Base-by-base conservation (phyloP, 108 stramenopile species). In the Asterionellopsis glacialis region DNA sequence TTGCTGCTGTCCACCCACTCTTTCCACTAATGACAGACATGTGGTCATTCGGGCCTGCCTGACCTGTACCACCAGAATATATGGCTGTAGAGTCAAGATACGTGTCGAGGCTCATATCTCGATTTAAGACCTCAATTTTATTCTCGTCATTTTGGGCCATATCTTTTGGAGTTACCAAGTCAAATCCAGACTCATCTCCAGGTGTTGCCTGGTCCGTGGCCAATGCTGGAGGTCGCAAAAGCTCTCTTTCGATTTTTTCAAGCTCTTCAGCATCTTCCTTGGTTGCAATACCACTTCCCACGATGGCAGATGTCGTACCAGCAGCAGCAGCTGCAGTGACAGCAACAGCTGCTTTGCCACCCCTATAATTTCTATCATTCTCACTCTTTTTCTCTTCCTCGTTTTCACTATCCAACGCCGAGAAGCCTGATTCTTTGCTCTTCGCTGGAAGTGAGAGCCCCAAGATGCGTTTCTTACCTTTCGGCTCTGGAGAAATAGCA, bases 51-150 rank as follows among this genome's bases (percentile, higher is more conserved):
- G 2, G 33, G 33, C 22, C 39, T 43, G 16, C 49, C 33, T 12
- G 45, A 45, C 38, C 54, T 59, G 18, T 16, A 21, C 51, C 11
- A 27, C 14, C 41, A 61, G 51, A 38, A 68, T 64, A 55, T 67
- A 50, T 38, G n/a, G 51, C 27, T 1, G 80, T 64, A 6, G 78
- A 66, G 27, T 67, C 64, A 45, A 81, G 15, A 55, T 81, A 81
- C 2, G 61, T 63, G 10, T 73, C 65, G 25, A 75, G 16, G 9
- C 47, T 48, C 16, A 48, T 65, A 44, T 81, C 69, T 21, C 65
- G 15, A 14, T 67, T 69, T 24, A 66, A 16, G n/a, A 19, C 18
- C 21, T 22, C 41, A 18, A 22, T 59, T 45, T 22, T 42, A 11
- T 42, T 18, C 9, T 16, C 11, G 15, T 61, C 21, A 21, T 19